phyloP scores from a whole-genome alignment of 2,329 filamentous ascomycete species.

The Exophiala spinifera region DNA sequence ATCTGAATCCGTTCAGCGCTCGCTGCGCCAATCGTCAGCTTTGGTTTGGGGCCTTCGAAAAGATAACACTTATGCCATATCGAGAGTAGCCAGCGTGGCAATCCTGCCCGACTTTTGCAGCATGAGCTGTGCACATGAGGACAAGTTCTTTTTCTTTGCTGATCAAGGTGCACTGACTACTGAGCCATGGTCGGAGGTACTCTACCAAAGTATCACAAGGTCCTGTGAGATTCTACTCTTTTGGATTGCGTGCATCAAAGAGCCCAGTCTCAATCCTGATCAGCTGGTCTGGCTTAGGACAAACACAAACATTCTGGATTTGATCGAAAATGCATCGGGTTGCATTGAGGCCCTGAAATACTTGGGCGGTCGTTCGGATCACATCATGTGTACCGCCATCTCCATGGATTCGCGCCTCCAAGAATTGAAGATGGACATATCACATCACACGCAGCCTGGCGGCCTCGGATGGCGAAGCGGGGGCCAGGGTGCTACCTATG shows the following conservation, averaged over 20 bases:
- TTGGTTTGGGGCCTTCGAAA: slow-evolving; percentile 8
- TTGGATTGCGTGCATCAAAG: slow-evolving; percentile 9
- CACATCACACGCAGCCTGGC: slow-evolving; percentile 2
- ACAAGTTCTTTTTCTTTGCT: slow-evolving; percentile 10
- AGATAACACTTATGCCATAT: slow-evolving; percentile 9
- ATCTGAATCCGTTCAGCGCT: slow-evolving; percentile 6
- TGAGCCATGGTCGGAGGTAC: slow-evolving; percentile 12
- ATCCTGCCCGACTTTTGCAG: too few species aligned
- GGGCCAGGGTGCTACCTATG: slow-evolving; percentile 5
- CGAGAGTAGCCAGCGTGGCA: background rate
- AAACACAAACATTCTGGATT: background rate
- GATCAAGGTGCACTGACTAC: slow-evolving; percentile 8
- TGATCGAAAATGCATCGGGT: slow-evolving; percentile 2
- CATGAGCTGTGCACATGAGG: slow-evolving; percentile 4
- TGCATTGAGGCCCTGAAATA: slow-evolving; percentile 5
- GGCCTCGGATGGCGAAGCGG: slow-evolving; percentile 2
- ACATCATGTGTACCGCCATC: slow-evolving; percentile 2
- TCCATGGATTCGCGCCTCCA: slow-evolving; percentile 4
- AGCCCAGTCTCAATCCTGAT: slow-evolving; percentile 6
- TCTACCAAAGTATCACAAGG: slow-evolving; percentile 7
- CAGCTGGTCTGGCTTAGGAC: slow-evolving; percentile 4
- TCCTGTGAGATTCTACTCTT: slow-evolving; percentile 5
- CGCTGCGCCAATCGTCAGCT: slow-evolving; percentile 9
- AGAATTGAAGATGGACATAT: slow-evolving; percentile 5
- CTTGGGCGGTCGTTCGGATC: slow-evolving; percentile 5